Evolutionary conservation across 2,329 filamentous ascomycete genomes (phyloP), one percentile per base, ranked within the genome.

Genomic region (Arthrobotrys iridis): DNA sequence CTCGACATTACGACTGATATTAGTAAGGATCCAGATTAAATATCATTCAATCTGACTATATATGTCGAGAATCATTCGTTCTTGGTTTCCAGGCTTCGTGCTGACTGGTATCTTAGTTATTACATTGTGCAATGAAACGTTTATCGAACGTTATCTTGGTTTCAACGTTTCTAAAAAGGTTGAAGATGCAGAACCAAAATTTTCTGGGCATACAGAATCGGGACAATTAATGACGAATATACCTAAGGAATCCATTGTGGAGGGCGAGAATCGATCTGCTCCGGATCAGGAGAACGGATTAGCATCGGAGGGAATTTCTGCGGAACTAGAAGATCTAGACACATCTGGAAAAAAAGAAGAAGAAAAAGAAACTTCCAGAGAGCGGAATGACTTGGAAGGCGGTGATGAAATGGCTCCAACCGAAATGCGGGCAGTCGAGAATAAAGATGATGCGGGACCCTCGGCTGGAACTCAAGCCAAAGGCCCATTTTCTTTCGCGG

Each of bases 1-100:
- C 41, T 74, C 11, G 68, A 74, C 33, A 59, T 74, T 15, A 20
- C 60, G n/a, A 74, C 52, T 24, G 55, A 45, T 22, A 30, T 74
- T 15, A 37, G 68, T 74, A 66, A 13, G 67, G 15, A 4, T 22
- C 33, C 10, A 10, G 10, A 10, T 26, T 15, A 4, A 4, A 28
- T 15, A 4, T 11, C n/a, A 10, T 26, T 15, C 10, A 4, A 28
- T 15, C 13, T 11, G 10, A 22, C 6, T 8, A 6, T 20, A 22
- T 45, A 5, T 30, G 13, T 5, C n/a, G 2, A 11, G 2, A 26
- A 15, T 24, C 15, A n/a, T n/a, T 13, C n/a, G 5, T 4, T 3
- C 7, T 26, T 10, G 13, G 3, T 28, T 13, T 50, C 10, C 22
- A 50, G 28, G 4, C 15, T 33, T 30, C n/a, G n/a, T 35, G 13